Base-by-base conservation (phyloP, 768 basidiomycete species). In the Russula compacta region DNA sequence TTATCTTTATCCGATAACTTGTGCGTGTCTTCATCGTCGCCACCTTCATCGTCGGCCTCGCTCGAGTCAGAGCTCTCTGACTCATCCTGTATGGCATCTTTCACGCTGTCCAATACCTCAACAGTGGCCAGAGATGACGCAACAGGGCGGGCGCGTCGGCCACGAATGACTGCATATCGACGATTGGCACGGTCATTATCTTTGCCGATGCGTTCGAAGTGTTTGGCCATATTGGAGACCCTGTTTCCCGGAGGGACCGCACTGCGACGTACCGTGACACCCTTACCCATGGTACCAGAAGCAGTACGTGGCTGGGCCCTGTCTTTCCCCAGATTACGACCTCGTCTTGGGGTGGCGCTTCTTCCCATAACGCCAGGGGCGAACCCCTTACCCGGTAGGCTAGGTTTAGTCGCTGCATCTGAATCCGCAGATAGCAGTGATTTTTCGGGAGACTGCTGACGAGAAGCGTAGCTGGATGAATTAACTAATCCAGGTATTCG, bases 81-180 rank as follows among this genome's bases (percentile, higher is more conserved):
- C 65, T 89, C 92, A 67, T 92, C 90, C 54, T 80, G 81, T 69
- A 97, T 89, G 1, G 90, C 95, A 68, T 97, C 94, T 69, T 89
- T 87, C 68, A 97, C 82, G 68, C 91, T 94, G 56, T 90, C 86
- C 29, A 97, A 79, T 36, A 97, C 81, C 69, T 94, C 86, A 1
- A 95, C 91, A 67, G 86, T 92, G 15, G 92, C 93, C 48, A 86
- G 83, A 15, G 94, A 87, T 29, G 86, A 87, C 19, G 89, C 89
- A 14, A 98, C 92, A 12, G 97, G 95, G 36, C 95, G 86, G 19
- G 92, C 89, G 48, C 88, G 84, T 64, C 84, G 87, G 11, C 89
- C 89, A 40, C 92, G 83, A 68, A 94, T 89, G 56, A 93, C 83
- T n/a, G 86, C 82, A 68, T 95, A 90, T 24, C 88, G 83, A 58